Conservation (phyloP, 1,284 basidiomycete species). For the Trametes sp. region DNA sequence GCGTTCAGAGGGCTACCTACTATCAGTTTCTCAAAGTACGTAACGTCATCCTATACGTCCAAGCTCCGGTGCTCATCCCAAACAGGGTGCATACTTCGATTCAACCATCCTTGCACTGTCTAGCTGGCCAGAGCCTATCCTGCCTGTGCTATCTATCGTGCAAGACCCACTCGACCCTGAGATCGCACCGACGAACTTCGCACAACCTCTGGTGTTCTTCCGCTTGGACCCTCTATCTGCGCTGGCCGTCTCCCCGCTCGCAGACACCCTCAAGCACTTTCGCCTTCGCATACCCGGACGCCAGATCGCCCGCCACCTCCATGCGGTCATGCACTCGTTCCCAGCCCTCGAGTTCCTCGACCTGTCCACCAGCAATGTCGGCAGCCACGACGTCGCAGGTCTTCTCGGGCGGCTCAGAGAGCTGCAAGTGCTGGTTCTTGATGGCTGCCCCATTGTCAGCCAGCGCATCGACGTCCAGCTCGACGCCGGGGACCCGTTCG, state of each 20-base stretch:
- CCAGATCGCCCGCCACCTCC: constrained; percentile 55
- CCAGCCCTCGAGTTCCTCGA: constrained; percentile 61
- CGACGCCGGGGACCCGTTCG: constrained; percentile 44
- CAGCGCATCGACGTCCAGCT: constrained; percentile 43
- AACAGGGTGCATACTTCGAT: constrained; percentile 75
- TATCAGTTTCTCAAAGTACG: constrained; percentile 69
- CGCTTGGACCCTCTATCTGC: constrained; percentile 57
- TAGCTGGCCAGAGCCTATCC: constrained; percentile 57
- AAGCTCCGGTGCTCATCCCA: background rate
- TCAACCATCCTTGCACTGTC: constrained; percentile 60
- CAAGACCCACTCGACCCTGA: constrained; percentile 64
- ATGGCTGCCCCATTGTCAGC: constrained; percentile 55
- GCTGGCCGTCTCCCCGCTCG: constrained; percentile 55
- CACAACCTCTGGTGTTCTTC: constrained; percentile 80
- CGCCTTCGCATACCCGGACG: constrained; percentile 68
- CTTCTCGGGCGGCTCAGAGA: constrained; percentile 53
- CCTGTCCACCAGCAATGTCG: constrained; percentile 62
- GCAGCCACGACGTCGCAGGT: constrained; percentile 55
- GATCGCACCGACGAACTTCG: constrained; percentile 54
- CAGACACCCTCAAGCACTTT: constrained; percentile 52
- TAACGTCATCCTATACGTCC: background rate
- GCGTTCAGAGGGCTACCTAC: constrained; percentile 72
- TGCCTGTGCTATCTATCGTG: constrained; percentile 64
- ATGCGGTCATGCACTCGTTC: constrained; percentile 42
- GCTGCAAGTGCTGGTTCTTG: constrained; percentile 61